A percentile compares a stretch with the other conserved stretches of the same genome.
Conservation (phyloP, 768 basidiomycete species). For the Coprinellus micaceus region DNA sequence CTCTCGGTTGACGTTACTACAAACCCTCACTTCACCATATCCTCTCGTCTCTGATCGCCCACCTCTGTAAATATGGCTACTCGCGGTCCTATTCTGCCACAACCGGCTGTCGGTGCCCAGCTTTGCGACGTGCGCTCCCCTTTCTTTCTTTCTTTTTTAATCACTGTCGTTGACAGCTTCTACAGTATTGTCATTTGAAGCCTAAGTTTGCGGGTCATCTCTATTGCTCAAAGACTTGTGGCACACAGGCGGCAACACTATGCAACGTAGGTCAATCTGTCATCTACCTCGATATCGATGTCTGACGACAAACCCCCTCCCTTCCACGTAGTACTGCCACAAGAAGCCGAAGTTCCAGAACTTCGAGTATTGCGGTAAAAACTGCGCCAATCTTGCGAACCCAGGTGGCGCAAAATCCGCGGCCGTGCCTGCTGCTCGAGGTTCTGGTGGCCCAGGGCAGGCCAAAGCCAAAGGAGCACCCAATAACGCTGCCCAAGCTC, state of each 20-base stretch:
- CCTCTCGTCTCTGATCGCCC: slow-evolving; percentile 6
- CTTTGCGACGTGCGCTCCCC: slow-evolving; percentile 37
- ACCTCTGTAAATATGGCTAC: slow-evolving; percentile 26
- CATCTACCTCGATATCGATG: background rate
- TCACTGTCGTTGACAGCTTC: slow-evolving; percentile 8
- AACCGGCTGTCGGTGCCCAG: slow-evolving; percentile 24
- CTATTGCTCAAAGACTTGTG: slow-evolving; percentile 56
- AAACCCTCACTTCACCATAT: too few species aligned
- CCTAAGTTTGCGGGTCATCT: slow-evolving; percentile 42
- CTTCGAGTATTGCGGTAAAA: slow-evolving; percentile 63
- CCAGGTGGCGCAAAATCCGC: slow-evolving; percentile 20
- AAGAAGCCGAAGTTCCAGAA: slow-evolving; percentile 56
- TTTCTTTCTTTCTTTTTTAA: background rate
- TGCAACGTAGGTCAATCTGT: slow-evolving; percentile 37
- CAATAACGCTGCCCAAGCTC: slow-evolving; percentile 16
- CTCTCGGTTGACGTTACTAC: too few species aligned
- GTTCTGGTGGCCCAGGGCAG: slow-evolving; percentile 6
- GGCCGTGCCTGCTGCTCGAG: slow-evolving; percentile 10
- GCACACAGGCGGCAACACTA: slow-evolving; percentile 38
- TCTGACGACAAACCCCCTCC: background rate
- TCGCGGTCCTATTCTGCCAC: slow-evolving; percentile 13
- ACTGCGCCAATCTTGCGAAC: slow-evolving; percentile 50
- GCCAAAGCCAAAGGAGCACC: slow-evolving; percentile 14
- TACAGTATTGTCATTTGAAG: slow-evolving; percentile 49
- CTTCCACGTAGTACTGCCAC: slow-evolving; percentile 43